Percentiles rank a stretch among this genome's conserved stretches.
Evolutionary conservation across 2,329 filamentous ascomycete genomes (phyloP).

Genomic region (Fusarium avenaceum): DNA sequence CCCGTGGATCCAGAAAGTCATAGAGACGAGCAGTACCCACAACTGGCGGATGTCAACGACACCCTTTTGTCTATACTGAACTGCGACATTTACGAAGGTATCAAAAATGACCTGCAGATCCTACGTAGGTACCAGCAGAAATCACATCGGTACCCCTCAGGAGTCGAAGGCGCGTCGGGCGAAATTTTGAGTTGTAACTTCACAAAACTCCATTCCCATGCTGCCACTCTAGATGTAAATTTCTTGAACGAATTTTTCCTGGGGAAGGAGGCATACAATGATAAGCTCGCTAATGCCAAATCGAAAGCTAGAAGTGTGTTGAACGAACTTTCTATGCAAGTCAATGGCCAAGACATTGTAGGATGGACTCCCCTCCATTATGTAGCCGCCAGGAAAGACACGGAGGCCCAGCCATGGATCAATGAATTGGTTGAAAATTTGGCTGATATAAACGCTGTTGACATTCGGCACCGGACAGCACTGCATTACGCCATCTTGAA

Average conservation of each 20-base stretch:
- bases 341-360: not conserved
- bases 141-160: no score
- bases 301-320: not conserved
- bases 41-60: no score
- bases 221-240: no score
- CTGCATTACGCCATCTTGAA: not conserved
- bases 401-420: not conserved
- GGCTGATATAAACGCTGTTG: not conserved
- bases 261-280: accelerated
- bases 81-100: no score
- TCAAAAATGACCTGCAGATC: not conserved
- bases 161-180: no score
- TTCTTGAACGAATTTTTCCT: no score
- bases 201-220: not conserved
- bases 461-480: not conserved
- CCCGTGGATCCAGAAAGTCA: no score
- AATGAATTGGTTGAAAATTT: not conserved
- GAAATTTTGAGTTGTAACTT: not conserved
- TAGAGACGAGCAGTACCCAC: not conserved
- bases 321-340: accelerated
- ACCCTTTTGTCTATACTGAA: no score
- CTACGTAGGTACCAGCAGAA: not conserved
- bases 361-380: not conserved
- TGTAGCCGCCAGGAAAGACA: accelerated
- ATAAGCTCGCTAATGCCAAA: no score